Percentiles rank a stretch among this genome's conserved stretches.
Evolutionary conservation across 2,329 filamentous ascomycete genomes (phyloP).

Genomic region (Penicillium oxalicum): DNA sequence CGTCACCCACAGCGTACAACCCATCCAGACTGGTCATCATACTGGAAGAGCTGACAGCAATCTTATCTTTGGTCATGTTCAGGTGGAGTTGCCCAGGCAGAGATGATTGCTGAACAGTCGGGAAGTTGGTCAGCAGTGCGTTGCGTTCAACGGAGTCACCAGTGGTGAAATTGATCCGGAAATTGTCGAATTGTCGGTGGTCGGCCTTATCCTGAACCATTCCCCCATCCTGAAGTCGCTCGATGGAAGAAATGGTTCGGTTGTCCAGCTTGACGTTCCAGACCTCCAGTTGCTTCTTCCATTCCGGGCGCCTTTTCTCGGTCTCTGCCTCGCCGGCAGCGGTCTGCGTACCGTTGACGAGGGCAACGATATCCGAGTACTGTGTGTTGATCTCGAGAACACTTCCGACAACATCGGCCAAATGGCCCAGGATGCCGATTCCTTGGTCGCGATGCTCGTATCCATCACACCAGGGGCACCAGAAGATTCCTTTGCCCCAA

Average conservation of each 20-base stretch:
- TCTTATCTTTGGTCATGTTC: conserved; percentile 39
- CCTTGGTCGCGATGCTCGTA: conserved; percentile 55
- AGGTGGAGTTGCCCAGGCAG: conserved; percentile 48
- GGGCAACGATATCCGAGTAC: conserved; percentile 51
- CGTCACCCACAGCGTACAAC: conserved; percentile 55
- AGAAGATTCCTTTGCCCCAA: conserved; percentile 57
- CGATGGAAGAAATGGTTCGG: conserved; percentile 47
- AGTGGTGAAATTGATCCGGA: conserved; percentile 49
- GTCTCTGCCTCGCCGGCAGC: conserved; percentile 37
- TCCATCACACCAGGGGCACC: conserved; percentile 62
- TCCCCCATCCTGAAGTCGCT: conserved; percentile 39
- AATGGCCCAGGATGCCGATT: conserved; percentile 48
- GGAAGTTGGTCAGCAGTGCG: conserved; percentile 50
- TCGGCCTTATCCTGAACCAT: conserved; percentile 22
- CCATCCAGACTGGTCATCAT: conserved; percentile 49
- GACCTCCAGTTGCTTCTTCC: conserved; percentile 45
- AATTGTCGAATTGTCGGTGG: conserved; percentile 47
- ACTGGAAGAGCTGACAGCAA: conserved; percentile 43
- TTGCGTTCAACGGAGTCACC: conserved; percentile 44
- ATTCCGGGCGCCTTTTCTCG: conserved; percentile 41
- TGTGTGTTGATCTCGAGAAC: conserved; percentile 51
- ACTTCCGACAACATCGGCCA: conserved; percentile 42
- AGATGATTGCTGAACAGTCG: conserved; percentile 43
- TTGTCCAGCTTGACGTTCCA: conserved; percentile 53
- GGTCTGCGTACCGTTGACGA: conserved; percentile 56